phyloP scores from a whole-genome alignment of 2,329 filamentous ascomycete genomes.

The Metarhizium guizhouense region DNA sequence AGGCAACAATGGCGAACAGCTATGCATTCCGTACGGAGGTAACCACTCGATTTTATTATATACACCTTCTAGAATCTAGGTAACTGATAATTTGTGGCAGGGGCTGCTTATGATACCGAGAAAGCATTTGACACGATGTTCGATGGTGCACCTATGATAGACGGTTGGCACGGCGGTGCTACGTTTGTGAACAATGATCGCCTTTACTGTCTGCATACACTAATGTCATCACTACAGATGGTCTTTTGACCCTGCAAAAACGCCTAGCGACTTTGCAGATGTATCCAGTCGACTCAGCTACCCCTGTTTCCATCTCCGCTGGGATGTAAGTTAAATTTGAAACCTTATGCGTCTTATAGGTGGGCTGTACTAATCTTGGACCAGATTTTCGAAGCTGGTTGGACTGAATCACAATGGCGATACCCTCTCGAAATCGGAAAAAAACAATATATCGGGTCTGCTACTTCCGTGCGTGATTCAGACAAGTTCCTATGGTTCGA shows the following conservation, averaged over 20 bases:
- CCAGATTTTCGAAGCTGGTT: conserved; percentile 29
- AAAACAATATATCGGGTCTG: conserved; percentile 33
- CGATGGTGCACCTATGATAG: conserved; percentile 14
- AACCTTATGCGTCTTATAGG: neutral
- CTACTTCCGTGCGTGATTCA: conserved; percentile 19
- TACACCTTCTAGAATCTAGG: neutral
- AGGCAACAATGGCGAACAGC: conserved; percentile 29
- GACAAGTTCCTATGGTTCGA: conserved; percentile 3
- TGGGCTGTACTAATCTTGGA: neutral
- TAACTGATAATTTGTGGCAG: conserved; percentile 8
- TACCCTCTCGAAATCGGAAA: conserved; percentile 30
- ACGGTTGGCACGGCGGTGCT: conserved; percentile 10
- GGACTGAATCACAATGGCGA: conserved; percentile 29
- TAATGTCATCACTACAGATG: conserved; percentile 15
- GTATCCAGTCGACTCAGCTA: conserved; percentile 20
- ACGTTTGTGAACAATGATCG: neutral
- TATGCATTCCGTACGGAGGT: conserved; percentile 34
- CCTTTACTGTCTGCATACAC: neutral
- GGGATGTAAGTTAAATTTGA: conserved; percentile 18
- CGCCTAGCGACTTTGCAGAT: conserved; percentile 21
- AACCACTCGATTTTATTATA: neutral
- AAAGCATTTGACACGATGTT: conserved; percentile 30
- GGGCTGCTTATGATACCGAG: conserved; percentile 27
- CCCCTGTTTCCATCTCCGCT: conserved; percentile 24
- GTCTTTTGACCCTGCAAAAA: conserved; percentile 21